These are phyloP conservation scores for Fagopyrum tataricum DNA, from an alignment of 148 eudicot genomes.

Conservation along the genomic window DNA sequence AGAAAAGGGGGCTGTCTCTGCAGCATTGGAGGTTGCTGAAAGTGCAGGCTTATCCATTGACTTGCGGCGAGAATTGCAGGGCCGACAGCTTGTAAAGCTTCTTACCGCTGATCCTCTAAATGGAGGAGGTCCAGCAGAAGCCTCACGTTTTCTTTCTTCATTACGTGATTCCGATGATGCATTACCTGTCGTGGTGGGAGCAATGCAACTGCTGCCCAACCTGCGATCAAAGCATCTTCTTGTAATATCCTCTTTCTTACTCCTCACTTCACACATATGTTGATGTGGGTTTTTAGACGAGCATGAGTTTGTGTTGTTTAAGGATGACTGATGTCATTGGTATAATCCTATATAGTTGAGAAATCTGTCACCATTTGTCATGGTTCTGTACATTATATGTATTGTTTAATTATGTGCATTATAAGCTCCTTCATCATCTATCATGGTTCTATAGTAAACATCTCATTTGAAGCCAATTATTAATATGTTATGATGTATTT, in stretches of 20 bases:
- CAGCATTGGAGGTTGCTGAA: constrained; percentile 98
- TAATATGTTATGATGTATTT: constrained; percentile 13
- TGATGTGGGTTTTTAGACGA: too few species aligned
- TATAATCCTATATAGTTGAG: neutral
- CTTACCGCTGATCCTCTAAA: constrained; percentile 90
- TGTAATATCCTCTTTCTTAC: constrained; percentile 33
- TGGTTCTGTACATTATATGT: neutral
- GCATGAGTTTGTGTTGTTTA: neutral
- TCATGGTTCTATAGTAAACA: neutral
- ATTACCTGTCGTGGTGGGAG: constrained; percentile 91
- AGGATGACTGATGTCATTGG: neutral
- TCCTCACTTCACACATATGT: neutral
- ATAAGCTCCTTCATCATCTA: neutral
- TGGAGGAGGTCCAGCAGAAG: constrained; percentile 99
- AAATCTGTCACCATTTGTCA: constrained; percentile 1
- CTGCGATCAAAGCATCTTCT: constrained; percentile 96
- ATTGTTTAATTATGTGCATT: neutral
- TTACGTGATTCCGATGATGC: constrained; percentile 90
- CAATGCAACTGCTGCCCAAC: constrained; percentile 96
- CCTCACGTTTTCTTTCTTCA: constrained; percentile 96
- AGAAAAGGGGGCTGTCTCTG: constrained; percentile 96
- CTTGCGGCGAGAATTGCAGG: constrained; percentile 87
- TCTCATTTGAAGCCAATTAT: neutral
- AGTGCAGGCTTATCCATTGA: constrained; percentile 92
- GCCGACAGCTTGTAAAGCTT: constrained; percentile 97